Evolutionary conservation across 2,329 filamentous ascomycete genomes (phyloP).

Genomic region (Cordyceps cicadae): DNA sequence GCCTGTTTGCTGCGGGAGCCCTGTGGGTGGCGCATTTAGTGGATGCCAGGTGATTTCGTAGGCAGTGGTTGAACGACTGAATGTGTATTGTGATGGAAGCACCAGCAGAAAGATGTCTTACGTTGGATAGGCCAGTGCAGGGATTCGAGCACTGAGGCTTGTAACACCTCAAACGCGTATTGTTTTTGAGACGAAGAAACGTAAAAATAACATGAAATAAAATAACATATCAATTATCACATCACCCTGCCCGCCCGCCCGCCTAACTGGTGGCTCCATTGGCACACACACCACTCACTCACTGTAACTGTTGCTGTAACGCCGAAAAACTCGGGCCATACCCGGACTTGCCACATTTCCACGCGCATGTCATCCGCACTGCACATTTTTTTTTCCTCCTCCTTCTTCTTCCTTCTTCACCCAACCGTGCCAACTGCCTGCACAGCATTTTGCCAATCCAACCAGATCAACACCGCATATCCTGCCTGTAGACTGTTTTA

Average conservation of each 20-base stretch:
- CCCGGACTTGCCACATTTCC: conserved; percentile 9
- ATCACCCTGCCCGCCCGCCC: not conserved
- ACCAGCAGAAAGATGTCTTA: too few relatives aligned
- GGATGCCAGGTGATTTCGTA: not conserved
- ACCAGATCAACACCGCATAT: not conserved
- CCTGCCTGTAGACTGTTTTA: conserved; percentile 10
- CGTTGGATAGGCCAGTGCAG: too few relatives aligned
- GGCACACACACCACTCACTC: not conserved
- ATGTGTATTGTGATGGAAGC: not conserved
- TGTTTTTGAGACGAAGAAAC: too few relatives aligned
- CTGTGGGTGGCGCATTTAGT: not conserved
- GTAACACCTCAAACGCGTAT: too few relatives aligned
- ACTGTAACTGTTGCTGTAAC: conserved; percentile 9
- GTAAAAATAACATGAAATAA: not conserved
- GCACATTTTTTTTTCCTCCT: conserved; percentile 7
- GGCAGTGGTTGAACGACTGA: not conserved
- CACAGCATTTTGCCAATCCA: conserved; percentile 9
- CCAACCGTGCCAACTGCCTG: conserved; percentile 8
- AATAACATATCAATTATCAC: not conserved
- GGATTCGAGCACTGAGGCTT: too few relatives aligned
- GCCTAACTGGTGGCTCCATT: not conserved
- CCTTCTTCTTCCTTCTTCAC: conserved; percentile 8
- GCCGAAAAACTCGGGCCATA: conserved; percentile 8
- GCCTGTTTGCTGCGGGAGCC: not conserved
- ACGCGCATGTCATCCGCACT: conserved; percentile 2